A percentile compares a stretch with the other conserved stretches of the same genome.
phyloP scores from a whole-genome alignment of 192 early-diverging fungal species.

The Diversispora epigaea region DNA sequence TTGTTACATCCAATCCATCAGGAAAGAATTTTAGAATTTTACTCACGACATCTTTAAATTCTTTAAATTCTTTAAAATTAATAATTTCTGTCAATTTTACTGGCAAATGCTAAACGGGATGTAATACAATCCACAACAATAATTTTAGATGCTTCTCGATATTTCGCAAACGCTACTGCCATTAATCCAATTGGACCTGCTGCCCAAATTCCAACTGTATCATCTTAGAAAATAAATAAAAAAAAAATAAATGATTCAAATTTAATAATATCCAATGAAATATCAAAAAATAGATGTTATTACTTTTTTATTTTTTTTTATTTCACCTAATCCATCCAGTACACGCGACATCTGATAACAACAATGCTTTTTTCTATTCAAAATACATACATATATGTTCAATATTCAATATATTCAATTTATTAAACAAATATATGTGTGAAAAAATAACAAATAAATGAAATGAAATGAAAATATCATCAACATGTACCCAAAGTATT shows the following conservation, averaged over 20 bases:
- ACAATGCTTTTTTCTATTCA: slow-evolving; percentile 51
- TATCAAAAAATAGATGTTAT: slow-evolving; percentile 10
- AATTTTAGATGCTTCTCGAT: slow-evolving; percentile 36
- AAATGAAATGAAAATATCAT: neutral
- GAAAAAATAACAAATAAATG: neutral
- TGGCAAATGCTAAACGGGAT: slow-evolving; percentile 37
- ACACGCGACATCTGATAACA: slow-evolving; percentile 51
- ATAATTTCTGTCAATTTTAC: slow-evolving; percentile 37
- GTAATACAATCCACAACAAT: slow-evolving; percentile 46
- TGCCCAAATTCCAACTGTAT: slow-evolving; percentile 58
- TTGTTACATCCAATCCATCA: slow-evolving; percentile 49
- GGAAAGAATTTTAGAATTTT: slow-evolving; percentile 40
- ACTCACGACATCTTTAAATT: slow-evolving; percentile 34
- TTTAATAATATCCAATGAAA: too few species aligned
- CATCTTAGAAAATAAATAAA: slow-evolving; percentile 40
- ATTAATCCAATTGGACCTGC: slow-evolving; percentile 53
- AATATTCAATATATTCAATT: neutral
- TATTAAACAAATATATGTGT: neutral
- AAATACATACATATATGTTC: neutral
- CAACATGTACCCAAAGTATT: neutral
- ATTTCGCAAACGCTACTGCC: slow-evolving; percentile 34
- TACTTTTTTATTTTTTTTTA: neutral
- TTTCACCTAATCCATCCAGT: slow-evolving; percentile 43
- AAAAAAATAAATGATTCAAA: too few species aligned
- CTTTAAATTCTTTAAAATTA: slow-evolving; percentile 33